These are phyloP conservation scores for Euphorbia peplus DNA, from an alignment of 345 rosid genomes.

Conservation along the genomic window DNA sequence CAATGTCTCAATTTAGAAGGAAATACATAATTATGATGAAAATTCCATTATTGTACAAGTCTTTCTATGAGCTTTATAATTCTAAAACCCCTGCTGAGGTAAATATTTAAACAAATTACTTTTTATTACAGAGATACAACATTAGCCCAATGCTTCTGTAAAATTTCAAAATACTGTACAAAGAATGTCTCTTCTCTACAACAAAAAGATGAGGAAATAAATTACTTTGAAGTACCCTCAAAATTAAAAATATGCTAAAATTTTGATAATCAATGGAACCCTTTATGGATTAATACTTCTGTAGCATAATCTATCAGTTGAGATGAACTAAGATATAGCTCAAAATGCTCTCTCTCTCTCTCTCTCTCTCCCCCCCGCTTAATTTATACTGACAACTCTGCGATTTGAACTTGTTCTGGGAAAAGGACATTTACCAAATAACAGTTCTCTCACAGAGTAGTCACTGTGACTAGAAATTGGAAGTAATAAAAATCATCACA, in stretches of 20 bases:
- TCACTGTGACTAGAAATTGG: background rate
- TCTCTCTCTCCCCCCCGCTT: no score
- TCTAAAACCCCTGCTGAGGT: background rate
- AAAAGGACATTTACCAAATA: background rate
- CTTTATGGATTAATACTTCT: background rate
- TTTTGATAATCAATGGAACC: background rate
- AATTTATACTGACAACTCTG: background rate
- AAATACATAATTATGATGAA: background rate
- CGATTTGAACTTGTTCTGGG: no score
- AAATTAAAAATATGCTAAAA: background rate
- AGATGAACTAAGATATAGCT: background rate
- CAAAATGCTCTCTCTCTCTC: background rate
- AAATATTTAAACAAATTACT: background rate
- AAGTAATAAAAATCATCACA: background rate
- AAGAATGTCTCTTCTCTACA: background rate
- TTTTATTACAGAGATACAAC: no score
- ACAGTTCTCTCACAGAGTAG: background rate
- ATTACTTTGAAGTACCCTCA: background rate
- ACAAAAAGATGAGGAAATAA: background rate
- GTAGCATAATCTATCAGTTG: background rate
- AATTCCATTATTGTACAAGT: background rate
- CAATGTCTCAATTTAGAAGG: background rate
- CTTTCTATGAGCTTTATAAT: background rate
- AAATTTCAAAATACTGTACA: background rate
- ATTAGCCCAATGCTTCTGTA: background rate